Percentiles rank a stretch among this genome's conserved stretches.
phyloP scores from a whole-genome alignment of 805 yeast species.

The Ogataea ganodermae region DNA sequence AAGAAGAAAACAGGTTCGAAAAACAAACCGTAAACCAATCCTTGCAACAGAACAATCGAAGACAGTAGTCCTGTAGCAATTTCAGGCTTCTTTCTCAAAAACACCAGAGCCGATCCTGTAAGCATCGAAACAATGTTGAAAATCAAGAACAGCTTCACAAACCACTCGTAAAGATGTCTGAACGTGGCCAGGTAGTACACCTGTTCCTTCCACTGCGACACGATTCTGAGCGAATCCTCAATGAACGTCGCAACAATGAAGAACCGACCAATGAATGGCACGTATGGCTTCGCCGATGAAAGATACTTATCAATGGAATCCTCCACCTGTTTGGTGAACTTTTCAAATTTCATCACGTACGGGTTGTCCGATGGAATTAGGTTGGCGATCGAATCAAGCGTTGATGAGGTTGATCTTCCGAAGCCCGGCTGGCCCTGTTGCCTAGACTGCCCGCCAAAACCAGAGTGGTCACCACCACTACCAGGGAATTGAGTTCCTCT shows the following conservation, averaged over 20 bases:
- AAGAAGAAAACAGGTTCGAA: slow-evolving; percentile 79
- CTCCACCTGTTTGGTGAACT: slow-evolving; percentile 55
- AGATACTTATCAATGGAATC: slow-evolving; percentile 51
- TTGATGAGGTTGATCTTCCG: slow-evolving; percentile 15
- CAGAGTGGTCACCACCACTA: slow-evolving; percentile 12
- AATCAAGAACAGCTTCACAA: slow-evolving; percentile 71
- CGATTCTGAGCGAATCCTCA: slow-evolving; percentile 84
- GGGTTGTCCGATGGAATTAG: slow-evolving; percentile 36
- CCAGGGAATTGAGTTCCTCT: slow-evolving; percentile 37
- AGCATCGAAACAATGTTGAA: slow-evolving; percentile 70
- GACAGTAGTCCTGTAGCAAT: slow-evolving; percentile 71
- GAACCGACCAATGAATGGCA: slow-evolving; percentile 86
- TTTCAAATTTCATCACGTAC: slow-evolving; percentile 46
- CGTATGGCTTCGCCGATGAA: slow-evolving; percentile 63
- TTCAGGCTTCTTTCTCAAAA: slow-evolving; percentile 65
- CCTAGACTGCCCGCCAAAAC: slow-evolving; percentile 13
- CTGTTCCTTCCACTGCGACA: slow-evolving; percentile 90
- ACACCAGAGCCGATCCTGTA: slow-evolving; percentile 67
- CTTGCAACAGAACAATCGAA: slow-evolving; percentile 77
- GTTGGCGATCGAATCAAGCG: slow-evolving; percentile 29
- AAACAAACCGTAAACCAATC: slow-evolving; percentile 82
- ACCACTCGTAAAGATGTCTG: slow-evolving; percentile 75
- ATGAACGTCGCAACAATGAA: slow-evolving; percentile 91
- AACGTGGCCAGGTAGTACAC: slow-evolving; percentile 78
- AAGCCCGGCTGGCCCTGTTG: slow-evolving; percentile 10